phyloP scores from a whole-genome alignment of 2,329 filamentous ascomycete genomes.

The Colletotrichum lentis region DNA sequence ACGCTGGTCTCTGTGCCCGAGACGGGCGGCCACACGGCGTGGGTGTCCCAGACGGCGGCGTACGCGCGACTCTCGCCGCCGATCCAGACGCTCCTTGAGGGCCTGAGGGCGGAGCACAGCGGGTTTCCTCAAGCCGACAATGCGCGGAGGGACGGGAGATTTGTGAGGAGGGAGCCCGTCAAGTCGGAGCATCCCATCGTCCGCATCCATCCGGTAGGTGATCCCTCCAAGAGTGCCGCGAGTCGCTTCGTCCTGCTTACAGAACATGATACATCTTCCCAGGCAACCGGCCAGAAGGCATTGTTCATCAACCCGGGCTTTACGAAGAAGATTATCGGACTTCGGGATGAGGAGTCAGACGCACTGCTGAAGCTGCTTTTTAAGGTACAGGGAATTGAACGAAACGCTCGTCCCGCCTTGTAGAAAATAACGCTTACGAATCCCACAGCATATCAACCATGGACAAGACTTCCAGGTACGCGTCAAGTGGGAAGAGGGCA shows the following conservation, averaged over 20 bases:
- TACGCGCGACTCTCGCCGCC: conserved; percentile 50
- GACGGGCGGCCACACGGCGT: conserved; percentile 51
- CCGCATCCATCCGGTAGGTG: conserved; percentile 70
- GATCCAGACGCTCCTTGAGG: conserved; percentile 49
- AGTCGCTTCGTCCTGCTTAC: background rate
- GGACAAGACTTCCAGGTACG: conserved; percentile 74
- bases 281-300: conserved; percentile 43
- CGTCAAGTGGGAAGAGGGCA: conserved; percentile 70
- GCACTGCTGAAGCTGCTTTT: conserved; percentile 76
- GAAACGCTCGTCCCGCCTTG: background rate
- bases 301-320: conserved; percentile 51
- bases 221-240: background rate
- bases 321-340: conserved; percentile 80
- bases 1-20: conserved; percentile 49
- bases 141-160: conserved; percentile 46
- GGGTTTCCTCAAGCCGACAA: conserved; percentile 51
- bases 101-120: conserved; percentile 50
- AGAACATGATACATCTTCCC: rapidly evolving
- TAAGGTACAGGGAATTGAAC: conserved; percentile 42
- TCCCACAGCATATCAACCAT: conserved; percentile 53
- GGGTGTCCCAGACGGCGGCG: conserved; percentile 49
- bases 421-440: background rate
- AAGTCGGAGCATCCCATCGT: conserved; percentile 72
- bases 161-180: conserved; percentile 69
- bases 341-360: conserved; percentile 88